phyloP scores from a whole-genome alignment of 139 green algal genomes.

The Chlorella sorokiniana region DNA sequence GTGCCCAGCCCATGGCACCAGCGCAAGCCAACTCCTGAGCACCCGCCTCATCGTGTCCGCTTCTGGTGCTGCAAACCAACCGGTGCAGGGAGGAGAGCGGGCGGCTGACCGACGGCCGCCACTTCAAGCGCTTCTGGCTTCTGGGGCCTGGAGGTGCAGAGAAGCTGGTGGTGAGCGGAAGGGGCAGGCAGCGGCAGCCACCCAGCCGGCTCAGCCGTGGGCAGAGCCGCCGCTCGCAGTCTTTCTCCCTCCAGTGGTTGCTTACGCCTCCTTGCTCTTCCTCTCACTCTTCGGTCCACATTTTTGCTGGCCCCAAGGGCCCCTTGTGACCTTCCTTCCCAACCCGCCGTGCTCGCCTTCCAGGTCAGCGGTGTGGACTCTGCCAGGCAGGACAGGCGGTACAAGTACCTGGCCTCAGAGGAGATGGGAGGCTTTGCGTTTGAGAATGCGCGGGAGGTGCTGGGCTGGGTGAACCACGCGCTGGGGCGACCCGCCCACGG shows the following conservation, averaged over 20 bases:
- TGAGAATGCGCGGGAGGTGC: constrained; percentile 52
- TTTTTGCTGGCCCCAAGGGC: not conserved
- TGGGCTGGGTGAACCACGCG: constrained; percentile 33
- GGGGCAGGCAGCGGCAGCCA: not conserved
- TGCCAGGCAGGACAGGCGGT: constrained; percentile 51
- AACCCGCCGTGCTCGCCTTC: no score
- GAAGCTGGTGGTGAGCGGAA: constrained; percentile 35
- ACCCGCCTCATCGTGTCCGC: not conserved
- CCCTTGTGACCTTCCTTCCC: not conserved
- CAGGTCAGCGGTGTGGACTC: constrained; percentile 49
- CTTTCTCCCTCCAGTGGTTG: not conserved
- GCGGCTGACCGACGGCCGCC: constrained; percentile 47
- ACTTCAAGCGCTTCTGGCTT: constrained; percentile 63
- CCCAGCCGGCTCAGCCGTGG: not conserved
- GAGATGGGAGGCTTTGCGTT: constrained; percentile 50
- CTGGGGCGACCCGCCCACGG: constrained; percentile 1
- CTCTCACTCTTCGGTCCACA: not conserved
- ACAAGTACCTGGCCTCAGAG: constrained; percentile 47
- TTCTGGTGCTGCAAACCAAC: not conserved
- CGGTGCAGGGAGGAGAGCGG: constrained; percentile 54
- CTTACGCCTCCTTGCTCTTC: not conserved
- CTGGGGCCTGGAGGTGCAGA: constrained; percentile 25
- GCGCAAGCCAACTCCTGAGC: not conserved
- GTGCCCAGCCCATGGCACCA: not conserved
- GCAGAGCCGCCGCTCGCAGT: not conserved